These are phyloP conservation scores for Arthromyces matolae DNA, from an alignment of 768 basidiomycete species.

Conservation along the genomic window DNA sequence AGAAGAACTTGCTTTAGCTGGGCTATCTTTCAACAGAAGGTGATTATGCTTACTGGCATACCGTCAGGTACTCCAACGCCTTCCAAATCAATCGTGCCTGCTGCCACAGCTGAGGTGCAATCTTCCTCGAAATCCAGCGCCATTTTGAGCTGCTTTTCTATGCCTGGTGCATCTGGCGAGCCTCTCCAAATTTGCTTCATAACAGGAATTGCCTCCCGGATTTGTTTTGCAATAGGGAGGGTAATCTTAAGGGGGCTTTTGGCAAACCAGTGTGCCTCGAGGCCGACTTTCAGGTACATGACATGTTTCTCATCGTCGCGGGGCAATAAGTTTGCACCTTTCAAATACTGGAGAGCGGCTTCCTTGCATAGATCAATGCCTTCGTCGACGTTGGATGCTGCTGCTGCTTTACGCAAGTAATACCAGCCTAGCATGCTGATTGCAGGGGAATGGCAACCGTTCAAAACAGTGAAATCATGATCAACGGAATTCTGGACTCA, in stretches of 20 bases:
- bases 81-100: constrained; percentile 7
- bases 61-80: constrained; percentile 1
- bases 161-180: not conserved
- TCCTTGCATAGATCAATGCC: constrained; percentile 19
- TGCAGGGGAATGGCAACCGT: not conserved
- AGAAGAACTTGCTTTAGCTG: no score
- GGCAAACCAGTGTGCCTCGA: constrained; percentile 29
- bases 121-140: constrained; percentile 17
- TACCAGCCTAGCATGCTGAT: constrained; percentile 30
- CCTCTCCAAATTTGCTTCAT: constrained; percentile 21
- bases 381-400: not conserved
- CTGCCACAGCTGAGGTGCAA: not conserved
- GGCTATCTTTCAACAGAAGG: not conserved
- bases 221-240: constrained; percentile 20
- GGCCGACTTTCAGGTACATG: constrained; percentile 27
- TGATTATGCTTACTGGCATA: not conserved
- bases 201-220: constrained; percentile 19
- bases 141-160: not conserved
- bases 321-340: constrained; percentile 28
- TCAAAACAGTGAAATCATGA: not conserved
- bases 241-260: constrained; percentile 23
- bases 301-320: constrained; percentile 36
- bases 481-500: constrained; percentile 20
- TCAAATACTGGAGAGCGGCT: constrained; percentile 27
- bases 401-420: constrained; percentile 19